Evolutionary conservation across 2,329 filamentous ascomycete genomes (phyloP), one percentile per base, ranked within the genome.

Genomic region (Fusarium pseudograminearum): DNA sequence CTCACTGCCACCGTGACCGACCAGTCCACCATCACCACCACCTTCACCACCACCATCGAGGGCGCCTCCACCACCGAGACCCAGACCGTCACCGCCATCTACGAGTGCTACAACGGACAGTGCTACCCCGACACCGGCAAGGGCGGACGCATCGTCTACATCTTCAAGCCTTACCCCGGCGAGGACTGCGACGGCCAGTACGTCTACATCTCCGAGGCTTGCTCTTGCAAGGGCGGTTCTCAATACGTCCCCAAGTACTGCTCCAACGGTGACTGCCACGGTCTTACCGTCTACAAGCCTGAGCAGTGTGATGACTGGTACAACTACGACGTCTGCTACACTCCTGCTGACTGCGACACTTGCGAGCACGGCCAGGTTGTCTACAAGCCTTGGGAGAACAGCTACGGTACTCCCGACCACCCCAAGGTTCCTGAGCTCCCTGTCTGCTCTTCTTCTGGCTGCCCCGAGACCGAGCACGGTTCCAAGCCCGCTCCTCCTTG

Each of bases 341-440:
- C 53, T 5, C 58, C 69, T 9, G 31, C 36, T n/a, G 26, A 70
- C 55, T 72, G 69, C 30, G 52, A 71, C 0, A 36, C 33, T 15
- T 71, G 69, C 44, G 40, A 68, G 57, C 24, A 60, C 10, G 70
- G 68, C 4, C 54, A 67, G 15, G n/a, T 67, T 16, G 36, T 67
- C 67, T 74, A 72, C 71, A 72, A 72, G 72, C 71, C 72, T 47
- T 71, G 50, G 51, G 62, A 74, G 66, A 68, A 64, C 50, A 48
- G 26, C 40, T 54, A 41, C 34, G 59, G 57, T 51, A 65, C 54
- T 10, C 67, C 67, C 31, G 47, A 53, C 28, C 28, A 60, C 46
- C 52, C 57, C n/a, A 44, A 44, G 30, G n/a, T 55, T 33, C 28
- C 48, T 31, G 36, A 47, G 38, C n/a, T 56, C 12, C 63, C 69